Conservation (phyloP, 208 protist species). For the Acanthamoeba rhysodes region DNA sequence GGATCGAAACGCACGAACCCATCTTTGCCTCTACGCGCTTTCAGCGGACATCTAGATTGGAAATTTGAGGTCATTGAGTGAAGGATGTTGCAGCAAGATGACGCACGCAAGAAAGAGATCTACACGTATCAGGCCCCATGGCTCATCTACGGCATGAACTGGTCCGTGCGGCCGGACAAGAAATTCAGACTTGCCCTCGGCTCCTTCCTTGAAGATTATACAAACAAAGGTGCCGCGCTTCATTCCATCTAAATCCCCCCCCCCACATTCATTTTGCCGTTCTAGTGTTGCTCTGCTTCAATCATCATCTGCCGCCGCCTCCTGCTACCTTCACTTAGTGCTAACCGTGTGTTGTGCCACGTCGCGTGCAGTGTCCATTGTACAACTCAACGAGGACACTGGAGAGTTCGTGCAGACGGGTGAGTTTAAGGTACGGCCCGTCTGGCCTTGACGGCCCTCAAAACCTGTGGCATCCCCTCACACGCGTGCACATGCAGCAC, state of each 20-base stretch:
- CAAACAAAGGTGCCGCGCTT: constrained; percentile 95
- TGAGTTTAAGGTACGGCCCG: constrained; percentile 96
- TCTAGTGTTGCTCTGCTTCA: background rate
- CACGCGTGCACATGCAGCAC: background rate
- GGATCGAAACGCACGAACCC: no score
- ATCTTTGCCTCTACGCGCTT: no score
- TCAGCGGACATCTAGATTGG: background rate
- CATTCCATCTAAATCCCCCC: constrained; percentile 21
- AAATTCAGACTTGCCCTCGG: constrained; percentile 96
- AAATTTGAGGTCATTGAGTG: background rate
- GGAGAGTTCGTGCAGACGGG: constrained; percentile 85
- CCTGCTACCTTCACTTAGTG: background rate
- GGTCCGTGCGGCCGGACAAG: constrained; percentile 89
- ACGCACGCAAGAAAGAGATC: constrained; percentile 85
- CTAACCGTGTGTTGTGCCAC: no score
- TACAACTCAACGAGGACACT: constrained; percentile 89
- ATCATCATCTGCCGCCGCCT: no score
- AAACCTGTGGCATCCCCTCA: no score
- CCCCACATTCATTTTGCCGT: background rate
- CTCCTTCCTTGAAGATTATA: constrained; percentile 98
- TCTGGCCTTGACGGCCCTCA: constrained; percentile 70
- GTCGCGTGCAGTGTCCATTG: constrained; percentile 81
- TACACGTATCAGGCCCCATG: constrained; percentile 96
- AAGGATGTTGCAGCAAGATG: background rate
- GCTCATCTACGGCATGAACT: constrained; percentile 97